Evolutionary conservation across 768 basidiomycete genomes (phyloP).

Genomic region (Hydnum rufescens): DNA sequence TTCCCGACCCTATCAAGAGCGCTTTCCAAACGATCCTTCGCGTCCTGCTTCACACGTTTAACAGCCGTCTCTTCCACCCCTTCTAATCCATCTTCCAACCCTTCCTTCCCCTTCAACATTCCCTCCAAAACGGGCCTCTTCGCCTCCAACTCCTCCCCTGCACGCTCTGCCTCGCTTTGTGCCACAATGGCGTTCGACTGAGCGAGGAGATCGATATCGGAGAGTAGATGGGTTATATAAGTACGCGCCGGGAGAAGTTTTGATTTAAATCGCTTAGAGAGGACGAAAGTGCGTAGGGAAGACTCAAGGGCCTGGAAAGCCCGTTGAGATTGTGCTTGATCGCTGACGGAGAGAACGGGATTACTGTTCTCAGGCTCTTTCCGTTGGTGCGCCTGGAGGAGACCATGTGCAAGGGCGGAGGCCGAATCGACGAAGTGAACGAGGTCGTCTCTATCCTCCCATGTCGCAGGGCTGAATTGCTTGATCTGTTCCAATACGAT

Average conservation of each 20-base stretch:
- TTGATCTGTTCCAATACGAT: constrained; percentile 86
- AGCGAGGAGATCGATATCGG: constrained; percentile 75
- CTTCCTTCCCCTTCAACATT: constrained; percentile 56
- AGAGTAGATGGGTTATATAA: constrained; percentile 75
- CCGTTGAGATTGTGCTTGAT: neutral
- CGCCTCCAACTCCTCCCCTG: constrained; percentile 44
- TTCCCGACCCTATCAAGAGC: constrained; percentile 61
- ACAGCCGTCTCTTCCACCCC: constrained; percentile 56
- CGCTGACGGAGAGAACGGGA: constrained; percentile 19
- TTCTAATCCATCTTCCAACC: constrained; percentile 62
- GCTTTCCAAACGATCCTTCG: constrained; percentile 36
- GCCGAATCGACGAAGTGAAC: constrained; percentile 98
- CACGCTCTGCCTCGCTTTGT: constrained; percentile 49
- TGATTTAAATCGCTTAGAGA: constrained; percentile 87
- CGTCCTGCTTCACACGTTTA: constrained; percentile 28
- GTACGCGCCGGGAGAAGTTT: constrained; percentile 88
- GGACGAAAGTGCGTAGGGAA: constrained; percentile 80
- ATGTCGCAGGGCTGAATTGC: constrained; percentile 78
- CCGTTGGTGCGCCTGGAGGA: constrained; percentile 34
- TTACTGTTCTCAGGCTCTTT: too few relatives aligned
- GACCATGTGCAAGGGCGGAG: constrained; percentile 26
- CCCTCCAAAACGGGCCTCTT: constrained; percentile 71
- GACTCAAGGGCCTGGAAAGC: constrained; percentile 79
- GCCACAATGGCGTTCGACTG: constrained; percentile 78
- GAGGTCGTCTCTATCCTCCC: constrained; percentile 75